A percentile compares a stretch with the other conserved stretches of the same genome.
phyloP scores from a whole-genome alignment of 768 basidiomycete species.

The Mycena pura region DNA sequence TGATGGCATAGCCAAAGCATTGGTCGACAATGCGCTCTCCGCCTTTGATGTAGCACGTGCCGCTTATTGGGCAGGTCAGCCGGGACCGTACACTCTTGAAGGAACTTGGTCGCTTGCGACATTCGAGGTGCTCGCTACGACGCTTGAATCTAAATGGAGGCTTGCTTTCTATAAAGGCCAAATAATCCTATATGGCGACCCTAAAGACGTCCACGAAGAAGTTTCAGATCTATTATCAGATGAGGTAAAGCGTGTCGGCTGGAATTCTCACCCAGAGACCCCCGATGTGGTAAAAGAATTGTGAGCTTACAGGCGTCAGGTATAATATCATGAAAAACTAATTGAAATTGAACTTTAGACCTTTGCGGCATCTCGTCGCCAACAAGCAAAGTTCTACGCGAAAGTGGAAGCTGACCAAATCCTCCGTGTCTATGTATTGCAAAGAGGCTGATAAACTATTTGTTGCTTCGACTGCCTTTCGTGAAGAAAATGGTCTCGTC shows the following conservation, averaged over 20 bases:
- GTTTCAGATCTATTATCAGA: not conserved
- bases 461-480: not conserved
- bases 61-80: not conserved
- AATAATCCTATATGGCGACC: not conserved
- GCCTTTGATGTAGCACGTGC: not conserved
- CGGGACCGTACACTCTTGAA: not conserved
- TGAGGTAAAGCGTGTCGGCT: not conserved
- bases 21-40: not conserved
- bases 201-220: not conserved
- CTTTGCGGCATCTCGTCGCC: not conserved
- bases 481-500: not conserved
- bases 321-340: not conserved
- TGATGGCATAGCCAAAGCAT: not conserved
- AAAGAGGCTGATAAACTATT: not conserved
- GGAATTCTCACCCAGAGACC: not conserved
- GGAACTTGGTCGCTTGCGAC: not conserved
- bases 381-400: not conserved
- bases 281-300: not conserved
- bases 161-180: not conserved
- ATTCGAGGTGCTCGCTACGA: not conserved
- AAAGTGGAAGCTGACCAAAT: not conserved
- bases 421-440: not conserved
- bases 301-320: not conserved
- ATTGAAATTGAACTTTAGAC: not conserved
- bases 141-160: not conserved